A percentile compares a stretch with the other conserved stretches of the same genome.
These are phyloP conservation scores for Scleromitrula shiraiana DNA, from an alignment of 2,329 filamentous ascomycete genomes.

Conservation along the genomic window DNA sequence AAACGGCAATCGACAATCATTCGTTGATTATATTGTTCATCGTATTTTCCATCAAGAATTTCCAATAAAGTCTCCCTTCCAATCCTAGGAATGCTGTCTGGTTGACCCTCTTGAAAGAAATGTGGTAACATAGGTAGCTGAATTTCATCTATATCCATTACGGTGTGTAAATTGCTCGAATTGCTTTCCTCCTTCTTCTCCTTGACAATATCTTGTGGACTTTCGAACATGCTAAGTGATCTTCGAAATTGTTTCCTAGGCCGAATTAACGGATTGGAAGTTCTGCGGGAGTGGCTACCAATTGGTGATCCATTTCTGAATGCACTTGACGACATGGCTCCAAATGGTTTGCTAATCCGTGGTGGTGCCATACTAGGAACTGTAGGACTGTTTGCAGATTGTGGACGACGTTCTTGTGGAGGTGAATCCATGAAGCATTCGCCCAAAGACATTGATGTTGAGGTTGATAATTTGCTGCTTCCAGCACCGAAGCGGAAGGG, in stretches of 20 bases:
- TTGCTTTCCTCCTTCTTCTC: slow-evolving; percentile 56
- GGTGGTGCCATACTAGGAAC: slow-evolving; percentile 48
- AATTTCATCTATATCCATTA: slow-evolving; percentile 76
- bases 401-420: slow-evolving; percentile 57
- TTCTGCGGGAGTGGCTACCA: slow-evolving; percentile 61
- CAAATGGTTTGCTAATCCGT: slow-evolving; percentile 58
- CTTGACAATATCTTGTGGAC: slow-evolving; percentile 80
- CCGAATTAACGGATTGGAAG: slow-evolving; percentile 62
- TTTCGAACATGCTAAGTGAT: slow-evolving; percentile 96
- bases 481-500: slow-evolving; percentile 65
- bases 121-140: slow-evolving; percentile 72
- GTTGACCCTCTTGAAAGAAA: slow-evolving; percentile 70
- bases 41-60: slow-evolving; percentile 80
- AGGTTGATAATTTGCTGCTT: slow-evolving; percentile 39
- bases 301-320: slow-evolving; percentile 70
- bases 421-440: slow-evolving; percentile 77
- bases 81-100: slow-evolving; percentile 84
- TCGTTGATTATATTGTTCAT: slow-evolving; percentile 67
- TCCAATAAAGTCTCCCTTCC: slow-evolving; percentile 71
- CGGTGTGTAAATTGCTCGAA: slow-evolving; percentile 56
- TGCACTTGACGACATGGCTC: slow-evolving; percentile 45
- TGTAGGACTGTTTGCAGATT: slow-evolving; percentile 52
- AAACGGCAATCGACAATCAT: slow-evolving; percentile 95
- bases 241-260: slow-evolving; percentile 84
- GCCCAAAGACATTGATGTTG: slow-evolving; percentile 59